These are phyloP conservation scores for Verticillium dahliae DNA, from an alignment of 2,329 filamentous ascomycete genomes.

Conservation along the genomic window DNA sequence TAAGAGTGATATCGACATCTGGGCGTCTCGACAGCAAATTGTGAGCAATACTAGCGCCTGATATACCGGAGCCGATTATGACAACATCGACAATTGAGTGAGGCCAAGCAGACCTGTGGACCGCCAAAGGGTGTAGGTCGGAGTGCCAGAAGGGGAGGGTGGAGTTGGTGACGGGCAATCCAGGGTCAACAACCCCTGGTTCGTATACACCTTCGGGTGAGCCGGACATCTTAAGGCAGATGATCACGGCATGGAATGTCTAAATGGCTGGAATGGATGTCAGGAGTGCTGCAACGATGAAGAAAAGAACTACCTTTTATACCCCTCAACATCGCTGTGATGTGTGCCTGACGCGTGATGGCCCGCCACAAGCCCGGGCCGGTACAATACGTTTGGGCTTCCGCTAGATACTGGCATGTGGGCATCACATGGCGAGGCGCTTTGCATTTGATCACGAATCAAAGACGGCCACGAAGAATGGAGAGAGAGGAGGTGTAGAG, in stretches of 20 bases:
- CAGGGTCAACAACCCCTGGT: constrained; percentile 13
- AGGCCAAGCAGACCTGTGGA: constrained; percentile 11
- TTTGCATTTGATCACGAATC: too few species aligned
- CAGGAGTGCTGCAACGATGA: too few species aligned
- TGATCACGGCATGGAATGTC: background rate
- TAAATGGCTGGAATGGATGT: too few species aligned
- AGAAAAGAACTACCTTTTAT: too few species aligned
- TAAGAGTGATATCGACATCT: constrained; percentile 8
- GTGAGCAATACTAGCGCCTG: constrained; percentile 8
- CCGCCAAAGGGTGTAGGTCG: constrained; percentile 1
- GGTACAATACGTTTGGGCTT: too few species aligned
- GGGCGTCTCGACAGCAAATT: constrained; percentile 9
- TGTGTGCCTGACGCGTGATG: too few species aligned
- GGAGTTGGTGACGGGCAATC: constrained; percentile 9
- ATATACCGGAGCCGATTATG: constrained; percentile 16
- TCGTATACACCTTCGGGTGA: constrained; percentile 14
- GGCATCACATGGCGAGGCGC: too few species aligned
- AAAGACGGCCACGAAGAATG: too few species aligned
- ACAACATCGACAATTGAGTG: constrained; percentile 8
- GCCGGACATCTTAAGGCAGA: constrained; percentile 8
- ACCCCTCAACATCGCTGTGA: too few species aligned
- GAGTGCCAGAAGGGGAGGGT: constrained; percentile 14
- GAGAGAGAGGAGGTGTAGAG: too few species aligned
- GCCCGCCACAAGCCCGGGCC: too few species aligned
- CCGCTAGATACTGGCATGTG: too few species aligned